These are phyloP conservation scores for Otatea glauca DNA, from an alignment of 176 grass and related monocot genomes.

Conservation along the genomic window DNA sequence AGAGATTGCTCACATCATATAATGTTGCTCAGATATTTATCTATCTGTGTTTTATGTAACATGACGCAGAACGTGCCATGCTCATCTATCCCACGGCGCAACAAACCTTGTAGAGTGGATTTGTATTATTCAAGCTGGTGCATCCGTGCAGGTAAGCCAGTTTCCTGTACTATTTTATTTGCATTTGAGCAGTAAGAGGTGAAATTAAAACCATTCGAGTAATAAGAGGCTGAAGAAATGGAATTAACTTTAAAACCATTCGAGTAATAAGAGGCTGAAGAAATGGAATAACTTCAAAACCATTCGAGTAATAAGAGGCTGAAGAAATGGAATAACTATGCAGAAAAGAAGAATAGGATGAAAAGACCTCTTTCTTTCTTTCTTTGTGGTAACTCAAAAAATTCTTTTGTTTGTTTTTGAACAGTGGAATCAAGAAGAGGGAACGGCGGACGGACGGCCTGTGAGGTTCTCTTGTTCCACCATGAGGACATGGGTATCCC, in stretches of 20 bases:
- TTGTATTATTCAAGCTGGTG: conserved; percentile 93
- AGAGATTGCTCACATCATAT: not conserved
- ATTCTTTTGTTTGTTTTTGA: conserved; percentile 17
- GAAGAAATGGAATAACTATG: not conserved
- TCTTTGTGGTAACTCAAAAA: not conserved
- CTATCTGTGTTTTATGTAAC: conserved; percentile 27
- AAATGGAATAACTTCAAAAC: not conserved
- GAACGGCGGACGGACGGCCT: conserved; percentile 55
- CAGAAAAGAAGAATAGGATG: conserved; percentile 10
- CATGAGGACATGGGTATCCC: conserved; percentile 94
- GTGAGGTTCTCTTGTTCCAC: conserved; percentile 84
- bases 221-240: not conserved
- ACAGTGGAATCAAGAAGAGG: conserved; percentile 78
- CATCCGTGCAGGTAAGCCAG: conserved; percentile 69
- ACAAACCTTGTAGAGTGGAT: conserved; percentile 83
- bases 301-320: not conserved
- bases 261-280: no score
- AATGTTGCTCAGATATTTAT: conserved; percentile 21
- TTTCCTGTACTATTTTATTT: not conserved
- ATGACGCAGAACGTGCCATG: conserved; percentile 72
- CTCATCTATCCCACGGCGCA: conserved; percentile 60
- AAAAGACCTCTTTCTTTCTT: not conserved
- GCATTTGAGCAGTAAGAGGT: conserved; percentile 13
- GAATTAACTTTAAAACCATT: no score
- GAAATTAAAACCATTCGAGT: not conserved